Percentiles rank a stretch among this genome's conserved stretches.
phyloP scores from a whole-genome alignment of 495 filamentous ascomycete species.

The Aspergillus panamensis region DNA sequence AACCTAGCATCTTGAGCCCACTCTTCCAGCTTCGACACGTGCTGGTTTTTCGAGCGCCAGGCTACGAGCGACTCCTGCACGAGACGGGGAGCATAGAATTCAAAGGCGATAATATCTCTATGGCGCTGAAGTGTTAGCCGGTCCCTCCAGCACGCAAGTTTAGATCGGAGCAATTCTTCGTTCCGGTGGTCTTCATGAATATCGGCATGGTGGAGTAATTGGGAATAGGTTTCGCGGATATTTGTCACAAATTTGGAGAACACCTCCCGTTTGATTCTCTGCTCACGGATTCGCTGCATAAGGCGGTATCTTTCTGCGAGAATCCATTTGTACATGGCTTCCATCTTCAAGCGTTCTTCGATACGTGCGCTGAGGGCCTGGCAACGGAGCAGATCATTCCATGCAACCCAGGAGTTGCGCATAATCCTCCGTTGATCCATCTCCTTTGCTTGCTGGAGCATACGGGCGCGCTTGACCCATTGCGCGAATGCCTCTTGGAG shows the following conservation, averaged over 20 bases:
- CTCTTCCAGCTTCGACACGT: constrained; percentile 47
- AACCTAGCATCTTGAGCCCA: constrained; percentile 56
- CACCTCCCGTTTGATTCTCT: constrained; percentile 44
- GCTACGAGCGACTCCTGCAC: constrained; percentile 45
- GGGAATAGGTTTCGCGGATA: constrained; percentile 38
- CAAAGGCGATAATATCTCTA: constrained; percentile 48
- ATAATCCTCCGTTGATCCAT: constrained; percentile 52
- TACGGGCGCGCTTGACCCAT: constrained; percentile 51
- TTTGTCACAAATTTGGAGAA: constrained; percentile 43
- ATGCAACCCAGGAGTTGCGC: constrained; percentile 58
- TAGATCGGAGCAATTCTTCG: constrained; percentile 32
- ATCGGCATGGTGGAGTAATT: constrained; percentile 37
- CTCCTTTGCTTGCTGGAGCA: constrained; percentile 51
- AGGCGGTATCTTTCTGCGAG: constrained; percentile 52
- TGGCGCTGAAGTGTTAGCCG: constrained; percentile 42
- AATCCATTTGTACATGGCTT: constrained; percentile 63
- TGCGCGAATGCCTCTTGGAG: constrained; percentile 45
- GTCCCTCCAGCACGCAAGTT: constrained; percentile 44
- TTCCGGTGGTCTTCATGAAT: constrained; percentile 33
- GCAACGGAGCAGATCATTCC: constrained; percentile 64
- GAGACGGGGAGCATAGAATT: constrained; percentile 52
- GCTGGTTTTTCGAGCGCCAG: constrained; percentile 44
- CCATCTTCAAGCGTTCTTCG: constrained; percentile 55
- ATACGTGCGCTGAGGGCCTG: constrained; percentile 50
- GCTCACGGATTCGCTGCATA: constrained; percentile 51